A percentile compares a stretch with the other conserved stretches of the same genome.
phyloP scores from a whole-genome alignment of 768 basidiomycete species.

The Lentinus brumalis region DNA sequence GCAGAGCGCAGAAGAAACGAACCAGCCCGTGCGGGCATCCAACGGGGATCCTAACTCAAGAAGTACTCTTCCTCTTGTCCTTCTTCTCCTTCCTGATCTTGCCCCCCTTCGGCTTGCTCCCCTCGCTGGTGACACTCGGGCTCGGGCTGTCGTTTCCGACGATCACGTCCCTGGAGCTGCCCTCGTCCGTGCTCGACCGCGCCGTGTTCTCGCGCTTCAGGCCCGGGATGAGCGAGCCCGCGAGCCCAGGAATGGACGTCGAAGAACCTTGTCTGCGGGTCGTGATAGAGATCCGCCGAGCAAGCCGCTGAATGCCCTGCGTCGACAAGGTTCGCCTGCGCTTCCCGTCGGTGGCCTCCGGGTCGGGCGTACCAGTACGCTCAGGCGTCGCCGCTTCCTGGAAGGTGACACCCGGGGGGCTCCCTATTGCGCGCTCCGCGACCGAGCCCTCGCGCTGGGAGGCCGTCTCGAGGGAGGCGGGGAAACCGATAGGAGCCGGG shows the following conservation, averaged over 20 bases:
- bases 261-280: slow-evolving; percentile 56
- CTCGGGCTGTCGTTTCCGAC: slow-evolving; percentile 55
- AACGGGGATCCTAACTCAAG: slow-evolving; percentile 21
- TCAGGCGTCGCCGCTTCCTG: slow-evolving; percentile 59
- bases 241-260: slow-evolving; percentile 47
- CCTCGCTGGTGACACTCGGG: slow-evolving; percentile 55
- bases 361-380: slow-evolving; percentile 72
- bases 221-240: slow-evolving; percentile 45
- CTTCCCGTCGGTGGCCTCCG: slow-evolving; percentile 67
- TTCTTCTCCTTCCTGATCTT: slow-evolving; percentile 65
- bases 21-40: slow-evolving; percentile 4
- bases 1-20: neutral
- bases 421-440: slow-evolving; percentile 20
- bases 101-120: slow-evolving; percentile 42
- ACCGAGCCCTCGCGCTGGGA: slow-evolving; percentile 36
- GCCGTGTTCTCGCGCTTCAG: slow-evolving; percentile 53
- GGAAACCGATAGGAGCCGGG: slow-evolving; percentile 34
- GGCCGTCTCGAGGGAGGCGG: slow-evolving; percentile 32
- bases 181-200: slow-evolving; percentile 31
- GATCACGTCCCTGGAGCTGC: slow-evolving; percentile 21
- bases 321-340: slow-evolving; percentile 74
- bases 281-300: slow-evolving; percentile 69
- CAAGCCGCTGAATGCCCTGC: slow-evolving; percentile 84
- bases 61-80: slow-evolving; percentile 57
- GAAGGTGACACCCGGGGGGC: slow-evolving; percentile 63